These are phyloP conservation scores for Acanthamoeba triangularis DNA, from an alignment of 208 protist genomes.

Conservation along the genomic window DNA sequence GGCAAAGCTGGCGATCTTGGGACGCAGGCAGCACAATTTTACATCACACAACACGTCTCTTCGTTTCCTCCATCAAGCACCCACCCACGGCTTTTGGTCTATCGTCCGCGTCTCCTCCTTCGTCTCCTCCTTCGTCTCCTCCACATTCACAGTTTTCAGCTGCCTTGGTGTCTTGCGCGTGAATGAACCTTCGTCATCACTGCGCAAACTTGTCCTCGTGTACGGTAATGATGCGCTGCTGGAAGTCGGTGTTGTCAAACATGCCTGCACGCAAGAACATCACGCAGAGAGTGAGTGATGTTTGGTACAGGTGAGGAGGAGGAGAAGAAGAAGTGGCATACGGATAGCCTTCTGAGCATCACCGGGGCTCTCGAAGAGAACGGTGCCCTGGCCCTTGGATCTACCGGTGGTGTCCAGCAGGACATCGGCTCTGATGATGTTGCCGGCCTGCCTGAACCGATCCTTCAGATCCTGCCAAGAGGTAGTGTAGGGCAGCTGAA, in stretches of 20 bases:
- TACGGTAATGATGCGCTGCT: conserved; percentile 37
- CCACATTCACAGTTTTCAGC: too few relatives aligned
- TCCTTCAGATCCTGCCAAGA: conserved; percentile 74
- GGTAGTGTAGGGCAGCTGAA: conserved; percentile 38
- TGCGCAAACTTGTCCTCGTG: conserved; percentile 68
- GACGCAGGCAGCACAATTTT: too few relatives aligned
- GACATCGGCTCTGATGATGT: conserved; percentile 50
- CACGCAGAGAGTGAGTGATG: background rate
- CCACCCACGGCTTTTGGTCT: too few relatives aligned
- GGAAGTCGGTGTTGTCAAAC: conserved; percentile 69
- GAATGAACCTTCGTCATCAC: background rate
- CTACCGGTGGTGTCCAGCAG: background rate
- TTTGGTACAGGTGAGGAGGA: background rate
- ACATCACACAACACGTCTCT: too few relatives aligned
- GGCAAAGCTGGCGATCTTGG: too few relatives aligned
- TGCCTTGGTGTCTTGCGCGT: background rate
- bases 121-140: too few relatives aligned
- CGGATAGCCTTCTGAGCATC: conserved; percentile 49
- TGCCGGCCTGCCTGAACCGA: conserved; percentile 19
- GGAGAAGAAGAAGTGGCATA: background rate
- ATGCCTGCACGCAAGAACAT: background rate
- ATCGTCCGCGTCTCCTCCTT: too few relatives aligned
- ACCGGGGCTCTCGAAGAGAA: conserved; percentile 19
- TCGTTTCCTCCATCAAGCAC: too few relatives aligned
- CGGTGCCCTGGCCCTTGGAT: conserved; percentile 35